Evolutionary conservation across 164 flowering plant species (phyloP), one percentile per base, ranked within the genome.

Genomic region (Taxillus chinensis): DNA sequence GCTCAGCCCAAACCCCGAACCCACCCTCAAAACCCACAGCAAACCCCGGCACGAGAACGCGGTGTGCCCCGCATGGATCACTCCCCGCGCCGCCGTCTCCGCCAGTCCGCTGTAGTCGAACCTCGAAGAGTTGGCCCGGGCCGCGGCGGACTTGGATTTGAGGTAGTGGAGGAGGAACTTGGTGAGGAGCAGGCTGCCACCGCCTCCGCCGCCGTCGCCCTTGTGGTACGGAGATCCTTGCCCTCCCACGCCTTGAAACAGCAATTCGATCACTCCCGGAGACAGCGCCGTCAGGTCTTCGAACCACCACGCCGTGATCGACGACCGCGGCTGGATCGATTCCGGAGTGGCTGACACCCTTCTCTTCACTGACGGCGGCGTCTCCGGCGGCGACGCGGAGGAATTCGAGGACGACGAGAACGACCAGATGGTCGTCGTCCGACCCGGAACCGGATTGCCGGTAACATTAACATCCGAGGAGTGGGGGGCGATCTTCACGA

Each of bases 141-240:
- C 5, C 64, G 77, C 54, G 54, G 27, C 54, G 53, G 63, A 54
- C 1, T 72, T 69, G 2, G 73, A 65, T 70, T 84, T 91, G 9
- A 91, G 80, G 73, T 91, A 91, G 61, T 85, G 85, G 39, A 91
- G 73, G 9, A 86, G 79, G 64, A 91, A 91, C 45, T 70, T 81
- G 17, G 93, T 86, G 55, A 87, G 75, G 38, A 78, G 62, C 14
- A 87, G 72, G 70, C 79, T 80, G 72, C 73, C 77, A 66, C 83
- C 81, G 2, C 83, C 83, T 27, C 27, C 27, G 27, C 27, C 27
- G 27, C 27, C 27, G 27, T 27, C 27, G 27, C 27, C 27, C 27
- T 27, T 27, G 27, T 0, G 27, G 27, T 27, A 27, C 1, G 27
- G 2, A 27, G 62, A 60, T 17, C 82, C 83, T 48, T 60, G 79